These are phyloP conservation scores for Cadophora malorum DNA, from an alignment of 2,329 filamentous ascomycete genomes.

Conservation along the genomic window DNA sequence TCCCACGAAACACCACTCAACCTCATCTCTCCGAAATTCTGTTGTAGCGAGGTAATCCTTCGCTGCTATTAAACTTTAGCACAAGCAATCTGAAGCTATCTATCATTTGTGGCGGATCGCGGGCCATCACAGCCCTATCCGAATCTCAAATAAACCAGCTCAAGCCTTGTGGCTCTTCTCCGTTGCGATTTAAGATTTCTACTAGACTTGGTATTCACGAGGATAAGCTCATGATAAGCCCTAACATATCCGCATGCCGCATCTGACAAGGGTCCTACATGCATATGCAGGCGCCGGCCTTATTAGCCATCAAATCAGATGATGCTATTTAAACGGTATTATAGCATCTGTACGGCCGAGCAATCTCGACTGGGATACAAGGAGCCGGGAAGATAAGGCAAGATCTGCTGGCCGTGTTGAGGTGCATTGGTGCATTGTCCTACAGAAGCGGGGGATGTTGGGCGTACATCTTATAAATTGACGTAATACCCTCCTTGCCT, in stretches of 20 bases:
- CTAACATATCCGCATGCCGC: background rate
- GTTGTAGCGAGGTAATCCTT: background rate
- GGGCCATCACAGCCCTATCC: background rate
- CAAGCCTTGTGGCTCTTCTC: background rate
- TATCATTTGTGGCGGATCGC: background rate
- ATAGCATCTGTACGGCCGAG: background rate
- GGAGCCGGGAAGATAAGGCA: background rate
- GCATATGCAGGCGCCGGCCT: background rate
- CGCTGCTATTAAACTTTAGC: background rate
- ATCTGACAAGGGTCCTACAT: slow-evolving; percentile 8
- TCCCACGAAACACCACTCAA: background rate
- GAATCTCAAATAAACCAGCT: background rate
- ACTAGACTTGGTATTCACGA: background rate
- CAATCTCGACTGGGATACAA: background rate
- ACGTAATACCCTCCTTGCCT: background rate
- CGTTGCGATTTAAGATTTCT: background rate
- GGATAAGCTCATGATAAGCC: slow-evolving; percentile 1
- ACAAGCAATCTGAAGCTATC: background rate
- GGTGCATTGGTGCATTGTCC: background rate
- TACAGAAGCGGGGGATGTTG: slow-evolving; percentile 13
- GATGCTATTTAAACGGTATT: background rate
- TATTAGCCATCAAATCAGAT: slow-evolving; percentile 18
- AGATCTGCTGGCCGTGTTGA: slow-evolving; percentile 3
- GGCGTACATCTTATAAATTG: slow-evolving; percentile 1
- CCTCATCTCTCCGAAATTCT: background rate